Conservation (phyloP, 495 filamentous ascomycete species). For the Trichoderma erinaceum region DNA sequence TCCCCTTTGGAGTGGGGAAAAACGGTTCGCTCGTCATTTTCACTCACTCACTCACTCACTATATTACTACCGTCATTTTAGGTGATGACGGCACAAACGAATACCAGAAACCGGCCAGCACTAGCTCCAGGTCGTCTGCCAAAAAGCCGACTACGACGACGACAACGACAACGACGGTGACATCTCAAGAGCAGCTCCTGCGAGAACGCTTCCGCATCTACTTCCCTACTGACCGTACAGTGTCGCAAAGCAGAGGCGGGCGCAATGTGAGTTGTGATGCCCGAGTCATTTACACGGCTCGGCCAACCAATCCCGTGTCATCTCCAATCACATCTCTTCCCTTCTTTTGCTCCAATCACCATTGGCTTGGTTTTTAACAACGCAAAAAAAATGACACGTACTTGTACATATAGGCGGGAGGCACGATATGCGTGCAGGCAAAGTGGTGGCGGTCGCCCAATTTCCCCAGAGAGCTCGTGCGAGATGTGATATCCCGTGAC, state of each 20-base stretch:
- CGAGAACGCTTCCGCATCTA: constrained; percentile 61
- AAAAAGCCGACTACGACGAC: not conserved
- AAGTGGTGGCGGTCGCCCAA: constrained; percentile 57
- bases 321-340: constrained; percentile 8
- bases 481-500: constrained; percentile 58
- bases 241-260: constrained; percentile 55
- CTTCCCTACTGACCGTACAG: constrained; percentile 75
- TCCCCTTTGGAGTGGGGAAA: not conserved
- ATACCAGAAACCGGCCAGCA: constrained; percentile 34
- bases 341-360: not conserved
- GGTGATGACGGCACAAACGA: constrained; percentile 56
- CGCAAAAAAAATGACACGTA: not conserved
- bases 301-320: not conserved
- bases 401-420: constrained; percentile 42
- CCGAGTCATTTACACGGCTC: not conserved
- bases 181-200: constrained; percentile 25
- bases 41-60: not conserved
- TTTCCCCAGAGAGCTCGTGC: constrained; percentile 66
- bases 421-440: constrained; percentile 72
- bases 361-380: not conserved
- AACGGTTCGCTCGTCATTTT: too few species aligned
- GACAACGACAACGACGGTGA: too few species aligned
- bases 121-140: constrained; percentile 24
- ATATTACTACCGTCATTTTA: constrained; percentile 21
- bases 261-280: constrained; percentile 30